Conservation (phyloP, 495 filamentous ascomycete genomes). For the Penicillium robsamsonii region DNA sequence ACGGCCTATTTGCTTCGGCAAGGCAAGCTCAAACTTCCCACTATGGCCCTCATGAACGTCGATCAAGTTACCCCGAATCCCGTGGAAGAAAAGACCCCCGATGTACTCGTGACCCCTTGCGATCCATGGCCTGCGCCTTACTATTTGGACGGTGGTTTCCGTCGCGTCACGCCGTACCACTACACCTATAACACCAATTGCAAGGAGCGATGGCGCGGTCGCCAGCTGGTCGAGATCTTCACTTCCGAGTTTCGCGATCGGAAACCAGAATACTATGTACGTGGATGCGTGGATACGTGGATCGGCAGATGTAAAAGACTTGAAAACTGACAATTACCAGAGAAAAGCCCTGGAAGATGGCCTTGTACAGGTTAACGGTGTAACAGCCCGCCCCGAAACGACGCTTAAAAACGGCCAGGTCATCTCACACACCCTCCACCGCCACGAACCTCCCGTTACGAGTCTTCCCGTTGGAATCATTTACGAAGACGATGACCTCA, state of each 20-base stretch:
- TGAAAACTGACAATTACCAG: slow-evolving; percentile 37
- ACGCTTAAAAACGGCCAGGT: slow-evolving; percentile 77
- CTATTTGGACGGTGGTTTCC: slow-evolving; percentile 73
- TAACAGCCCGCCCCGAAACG: slow-evolving; percentile 54
- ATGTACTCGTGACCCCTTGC: slow-evolving; percentile 58
- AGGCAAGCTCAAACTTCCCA: slow-evolving; percentile 44
- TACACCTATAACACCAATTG: slow-evolving; percentile 93
- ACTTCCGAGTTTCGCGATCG: slow-evolving; percentile 75
- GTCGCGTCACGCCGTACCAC: slow-evolving; percentile 83
- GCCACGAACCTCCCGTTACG: slow-evolving; percentile 91
- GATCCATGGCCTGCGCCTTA: slow-evolving; percentile 70
- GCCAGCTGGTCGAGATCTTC: slow-evolving; percentile 76
- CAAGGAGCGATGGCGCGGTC: slow-evolving; percentile 84
- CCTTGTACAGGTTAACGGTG: slow-evolving; percentile 69
- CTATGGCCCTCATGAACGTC: slow-evolving; percentile 56
- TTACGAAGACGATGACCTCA: slow-evolving; percentile 85
- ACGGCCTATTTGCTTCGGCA: slow-evolving; percentile 58
- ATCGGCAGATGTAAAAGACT: not conserved
- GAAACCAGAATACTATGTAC: slow-evolving; percentile 80
- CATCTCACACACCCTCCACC: slow-evolving; percentile 89
- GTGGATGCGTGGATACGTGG: slow-evolving; percentile 11
- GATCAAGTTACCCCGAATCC: slow-evolving; percentile 40
- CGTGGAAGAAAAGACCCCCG: slow-evolving; percentile 43
- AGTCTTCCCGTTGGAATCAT: slow-evolving; percentile 75
- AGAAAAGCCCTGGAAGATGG: slow-evolving; percentile 77